Base-by-base conservation (phyloP, 1,284 basidiomycete genomes). In the Austroboletus sp. region DNA sequence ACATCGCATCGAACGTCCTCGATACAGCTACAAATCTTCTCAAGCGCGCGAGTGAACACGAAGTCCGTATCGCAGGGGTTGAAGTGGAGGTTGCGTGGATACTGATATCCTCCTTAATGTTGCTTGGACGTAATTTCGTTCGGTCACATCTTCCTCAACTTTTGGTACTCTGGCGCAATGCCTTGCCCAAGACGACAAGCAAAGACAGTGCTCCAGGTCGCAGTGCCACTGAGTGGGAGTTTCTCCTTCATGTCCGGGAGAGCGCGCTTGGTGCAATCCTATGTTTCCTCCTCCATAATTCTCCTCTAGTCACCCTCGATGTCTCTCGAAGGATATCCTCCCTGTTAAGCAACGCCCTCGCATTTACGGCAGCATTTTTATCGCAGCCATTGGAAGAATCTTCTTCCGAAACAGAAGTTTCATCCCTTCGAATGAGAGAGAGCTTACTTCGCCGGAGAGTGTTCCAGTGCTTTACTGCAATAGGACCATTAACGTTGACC, bases 41-140 rank as follows among this genome's bases (percentile, higher is more conserved):
- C 46, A 97, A 96, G 65, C 80, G 85, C 32, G 85, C 89, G 1
- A 89, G 89, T 11, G 91, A 96, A 48, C 94, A 97, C 61, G 88
- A 94, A 46, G 74, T 98, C 39, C 75, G 78, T 42, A 69, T 89
- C 27, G 92, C 91, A 0, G 78, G 79, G 7, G 74, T 91, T 36
- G 93, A 97, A 62, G 84, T 98, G 9, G 91, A 94, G 60, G 85
- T 95, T 2, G 92, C 95, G 0, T 98, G 96, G 96, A 91, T 85
- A 12, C 72, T 91, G 31, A 88, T 98, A 46, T 85, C 88, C 0
- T 83, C 91, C 0, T 71, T 98, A 40, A 93, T 97, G 86, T 79
- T 87, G 4, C 82, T 98, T 3, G 95, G 95, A 0, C 91, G 90
- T 6, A 87, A 91, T 56, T 97, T 98, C 57, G 90, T 97, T 40